Percentiles rank a stretch among this genome's conserved stretches.
phyloP scores from a whole-genome alignment of 768 basidiomycete species.

The Rossbeevera mucosa region DNA sequence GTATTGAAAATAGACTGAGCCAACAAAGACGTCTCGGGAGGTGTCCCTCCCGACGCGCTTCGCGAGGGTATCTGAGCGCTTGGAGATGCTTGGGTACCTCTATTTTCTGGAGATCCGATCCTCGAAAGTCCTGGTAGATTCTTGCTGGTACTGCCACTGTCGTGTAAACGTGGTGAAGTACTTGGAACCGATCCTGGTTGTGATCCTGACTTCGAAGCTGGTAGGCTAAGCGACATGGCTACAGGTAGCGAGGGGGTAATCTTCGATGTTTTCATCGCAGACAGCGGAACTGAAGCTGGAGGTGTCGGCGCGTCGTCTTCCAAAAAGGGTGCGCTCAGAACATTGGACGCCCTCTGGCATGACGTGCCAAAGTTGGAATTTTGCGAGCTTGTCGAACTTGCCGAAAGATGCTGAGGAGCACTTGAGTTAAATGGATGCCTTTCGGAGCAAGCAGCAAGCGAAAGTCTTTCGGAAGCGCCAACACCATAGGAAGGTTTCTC shows the following conservation, averaged over 20 bases:
- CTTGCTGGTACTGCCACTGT: background rate
- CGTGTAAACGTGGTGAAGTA: conserved; percentile 8
- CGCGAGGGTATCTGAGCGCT: conserved; percentile 3
- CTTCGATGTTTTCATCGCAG: conserved; percentile 4
- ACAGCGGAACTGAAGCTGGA: conserved; percentile 5
- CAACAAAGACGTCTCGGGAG: conserved; percentile 5
- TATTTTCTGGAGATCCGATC: conserved; percentile 17
- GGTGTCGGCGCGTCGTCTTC: conserved; percentile 17
- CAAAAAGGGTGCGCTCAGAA: conserved; percentile 5
- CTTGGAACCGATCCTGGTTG: conserved; percentile 4
- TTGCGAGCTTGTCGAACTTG: conserved; percentile 2
- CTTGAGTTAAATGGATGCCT: conserved; percentile 8
- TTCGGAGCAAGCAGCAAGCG: conserved; percentile 16
- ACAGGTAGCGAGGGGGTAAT: conserved; percentile 11
- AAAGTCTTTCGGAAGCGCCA: conserved; percentile 15
- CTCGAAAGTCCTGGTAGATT: conserved; percentile 13
- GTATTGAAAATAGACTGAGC: conserved; percentile 16
- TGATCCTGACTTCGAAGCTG: conserved; percentile 10
- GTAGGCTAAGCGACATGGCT: conserved; percentile 14
- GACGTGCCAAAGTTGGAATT: conserved; percentile 6
- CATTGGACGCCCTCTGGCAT: conserved; percentile 9
- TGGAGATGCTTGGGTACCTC: conserved; percentile 5
- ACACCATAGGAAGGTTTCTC: conserved; percentile 17
- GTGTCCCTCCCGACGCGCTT: conserved; percentile 3
- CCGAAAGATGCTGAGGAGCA: conserved; percentile 10